Evolutionary conservation across 2,329 filamentous ascomycete species (phyloP), one percentile per base, ranked within the genome.

Genomic region (Shiraia bambusicola): DNA sequence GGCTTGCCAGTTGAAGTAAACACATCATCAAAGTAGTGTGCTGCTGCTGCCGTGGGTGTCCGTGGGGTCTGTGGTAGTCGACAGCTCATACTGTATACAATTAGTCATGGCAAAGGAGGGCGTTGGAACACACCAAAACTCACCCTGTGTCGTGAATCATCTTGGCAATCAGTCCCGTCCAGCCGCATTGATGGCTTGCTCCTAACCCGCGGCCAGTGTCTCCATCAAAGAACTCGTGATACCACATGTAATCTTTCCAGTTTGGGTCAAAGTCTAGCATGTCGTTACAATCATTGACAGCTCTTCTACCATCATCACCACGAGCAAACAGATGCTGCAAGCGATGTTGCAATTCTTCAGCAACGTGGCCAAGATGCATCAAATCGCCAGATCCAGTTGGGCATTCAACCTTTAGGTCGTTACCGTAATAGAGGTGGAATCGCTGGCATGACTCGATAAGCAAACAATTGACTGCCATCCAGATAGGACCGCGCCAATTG

Each of bases 81-180:
- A 29, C 57, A 60, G 17, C 55, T 60, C 57, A 60, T 60, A 36
- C 57, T 60, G 27, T 22, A 32, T n/a, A n/a, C 29, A 30, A 66
- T 81, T 70, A 82, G 76, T 59, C 32, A 11, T 37, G n/a, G 13
- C 15, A 15, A 9, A 15, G n/a, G n/a, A 28, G 10, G 2, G 15
- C n/a, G 4, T 29, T 28, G 6, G 12, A 31, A 12, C 10, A 12
- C 6, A 9, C 9, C 24, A 5, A 22, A 51, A 72, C 84, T 75
- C 83, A 93, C 88, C 91, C 92, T 55, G 92, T 96, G 63, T 97
- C 93, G 59, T 97, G 92, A 46, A 97, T 97, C 82, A 97, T 87
- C 71, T 94, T 91, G 17, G 92, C 92, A 66, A 97, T 90, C 54
- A 97, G 71, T 16, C 92, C 92, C 27, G 92, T 96, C 92, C 93